These are phyloP conservation scores for Apiospora kogelbergensis DNA, from an alignment of 2,329 filamentous ascomycete species.

Conservation along the genomic window DNA sequence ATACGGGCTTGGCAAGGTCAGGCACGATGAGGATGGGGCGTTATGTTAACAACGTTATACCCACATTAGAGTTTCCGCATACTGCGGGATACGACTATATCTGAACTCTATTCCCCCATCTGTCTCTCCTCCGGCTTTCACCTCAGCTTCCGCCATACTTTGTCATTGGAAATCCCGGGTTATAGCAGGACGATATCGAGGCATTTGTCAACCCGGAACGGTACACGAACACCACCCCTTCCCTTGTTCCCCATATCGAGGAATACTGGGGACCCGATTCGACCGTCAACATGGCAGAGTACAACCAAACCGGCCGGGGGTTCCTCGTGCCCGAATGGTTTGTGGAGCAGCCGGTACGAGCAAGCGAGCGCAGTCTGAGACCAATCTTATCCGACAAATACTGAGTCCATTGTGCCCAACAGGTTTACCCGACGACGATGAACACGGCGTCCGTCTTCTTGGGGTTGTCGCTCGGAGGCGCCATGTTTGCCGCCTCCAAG, in stretches of 20 bases:
- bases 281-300: conserved; percentile 1
- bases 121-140: not conserved
- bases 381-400: not conserved
- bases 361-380: not conserved
- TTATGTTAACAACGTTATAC: not conserved
- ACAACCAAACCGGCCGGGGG: conserved; percentile 1
- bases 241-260: not conserved
- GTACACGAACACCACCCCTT: not conserved
- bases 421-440: conserved; percentile 17
- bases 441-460: conserved; percentile 30
- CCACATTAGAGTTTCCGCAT: not conserved
- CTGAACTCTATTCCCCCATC: not conserved
- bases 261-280: not conserved
- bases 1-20: not conserved
- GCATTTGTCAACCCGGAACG: not conserved
- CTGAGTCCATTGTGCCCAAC: not conserved
- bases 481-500: conserved; percentile 26
- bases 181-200: not conserved
- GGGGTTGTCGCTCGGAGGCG: conserved; percentile 31
- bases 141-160: not conserved
- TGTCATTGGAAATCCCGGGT: not conserved
- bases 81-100: not conserved
- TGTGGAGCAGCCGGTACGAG: conserved; percentile 8
- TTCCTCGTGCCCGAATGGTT: conserved; percentile 13
- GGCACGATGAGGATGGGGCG: not conserved